Evolutionary conservation across 164 flowering plant genomes (phyloP), one percentile per base, ranked within the genome.

Genomic region (Echeveria elegans): DNA sequence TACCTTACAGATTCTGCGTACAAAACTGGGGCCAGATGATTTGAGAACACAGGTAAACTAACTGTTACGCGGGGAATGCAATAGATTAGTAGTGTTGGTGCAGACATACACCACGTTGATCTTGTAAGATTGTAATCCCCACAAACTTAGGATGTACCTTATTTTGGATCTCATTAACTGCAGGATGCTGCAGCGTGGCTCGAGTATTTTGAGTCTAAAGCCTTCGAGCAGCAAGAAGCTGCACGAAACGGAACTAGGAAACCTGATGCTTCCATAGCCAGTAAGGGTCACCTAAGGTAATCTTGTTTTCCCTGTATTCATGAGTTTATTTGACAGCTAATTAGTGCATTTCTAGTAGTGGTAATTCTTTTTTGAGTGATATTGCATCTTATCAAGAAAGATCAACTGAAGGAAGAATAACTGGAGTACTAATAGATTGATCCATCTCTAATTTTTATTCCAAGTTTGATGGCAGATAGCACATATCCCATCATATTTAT

Each of bases 171-270:
- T 24, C 58, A 4, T 36, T 4, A 41, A 68, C 71, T 79, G 69
- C 85, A 94, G 99, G 99, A 94, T 84, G 99, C 99, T 72, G 99
- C 99, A 77, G 99, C 99, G 69, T 94, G 97, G 96, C 96, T 94
- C 38, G 99, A 94, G 79, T 94, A 94, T 73, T 94, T 94, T 77
- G 99, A 94, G 75, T 91, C 99, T 58, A 94, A 94, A 82, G 97
- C 99, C 69, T 82, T 94, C 80, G 99, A 94, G 72, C 99, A 94
- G 80, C 99, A 94, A 84, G 99, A 94, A 86, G 99, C 99, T 75
- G 97, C 96, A 68, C 80, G 97, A 70, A 94, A 94, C 77, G 99
- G 99, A 73, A 88, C 95, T 32, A 75, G 82, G 61, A 94, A 87
- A 78, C 99, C 99, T 64, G 99, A 94, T 87, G 96, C 99, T 69